Conservation (phyloP, 2,329 filamentous ascomycete species). For the Incumbomyces lentus region DNA sequence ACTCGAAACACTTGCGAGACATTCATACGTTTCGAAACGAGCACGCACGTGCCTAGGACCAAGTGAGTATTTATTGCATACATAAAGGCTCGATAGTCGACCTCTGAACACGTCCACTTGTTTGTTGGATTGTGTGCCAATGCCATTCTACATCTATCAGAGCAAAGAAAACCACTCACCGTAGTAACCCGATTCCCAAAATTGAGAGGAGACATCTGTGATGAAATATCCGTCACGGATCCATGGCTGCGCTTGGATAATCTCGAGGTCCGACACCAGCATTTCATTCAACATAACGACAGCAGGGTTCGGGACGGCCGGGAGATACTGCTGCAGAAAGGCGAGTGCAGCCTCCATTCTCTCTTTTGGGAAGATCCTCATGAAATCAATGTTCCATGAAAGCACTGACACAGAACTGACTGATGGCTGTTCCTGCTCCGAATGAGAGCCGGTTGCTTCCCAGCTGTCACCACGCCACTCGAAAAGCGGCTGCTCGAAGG, state of each 20-base stretch:
- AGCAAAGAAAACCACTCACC: not conserved
- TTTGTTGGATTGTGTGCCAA: not conserved
- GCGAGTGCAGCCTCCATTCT: conserved; percentile 34
- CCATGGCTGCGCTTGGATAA: conserved; percentile 38
- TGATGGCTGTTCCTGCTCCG: not conserved
- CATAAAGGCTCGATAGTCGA: not conserved
- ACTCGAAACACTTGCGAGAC: conserved; percentile 42
- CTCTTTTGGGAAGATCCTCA: conserved; percentile 27
- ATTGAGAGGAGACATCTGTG: conserved; percentile 35
- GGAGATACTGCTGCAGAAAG: conserved; percentile 28
- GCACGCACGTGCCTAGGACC: conserved; percentile 38
- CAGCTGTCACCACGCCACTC: conserved; percentile 11
- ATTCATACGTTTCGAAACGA: conserved; percentile 39
- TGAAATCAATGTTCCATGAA: conserved; percentile 43
- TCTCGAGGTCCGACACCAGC: conserved; percentile 33
- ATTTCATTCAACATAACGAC: conserved; percentile 48
- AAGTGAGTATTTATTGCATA: not conserved
- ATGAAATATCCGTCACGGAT: conserved; percentile 38
- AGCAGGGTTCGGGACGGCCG: conserved; percentile 20
- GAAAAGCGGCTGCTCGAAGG: conserved; percentile 18
- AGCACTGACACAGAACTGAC: conserved; percentile 25
- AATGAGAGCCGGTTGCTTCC: not conserved
- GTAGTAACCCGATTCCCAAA: conserved; percentile 40
- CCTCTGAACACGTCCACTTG: not conserved
- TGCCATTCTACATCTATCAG: not conserved